Conservation (phyloP, 208 protist species). For the Leptomonas seymouri region DNA sequence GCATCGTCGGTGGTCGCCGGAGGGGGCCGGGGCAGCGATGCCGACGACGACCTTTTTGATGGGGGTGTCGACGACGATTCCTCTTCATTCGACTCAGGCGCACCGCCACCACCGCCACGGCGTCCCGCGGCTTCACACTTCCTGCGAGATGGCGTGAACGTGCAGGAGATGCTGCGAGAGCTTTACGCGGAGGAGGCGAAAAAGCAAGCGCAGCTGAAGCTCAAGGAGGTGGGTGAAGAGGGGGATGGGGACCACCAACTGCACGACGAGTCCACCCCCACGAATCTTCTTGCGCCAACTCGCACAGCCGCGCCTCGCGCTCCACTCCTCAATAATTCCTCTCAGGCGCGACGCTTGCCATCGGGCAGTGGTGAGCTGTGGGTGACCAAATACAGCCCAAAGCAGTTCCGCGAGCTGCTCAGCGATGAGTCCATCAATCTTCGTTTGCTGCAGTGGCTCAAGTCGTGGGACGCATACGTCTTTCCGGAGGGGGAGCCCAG, state of each 20-base stretch:
- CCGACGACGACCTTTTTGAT: neutral
- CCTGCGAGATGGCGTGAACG: constrained; percentile 20
- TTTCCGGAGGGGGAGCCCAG: constrained; percentile 33
- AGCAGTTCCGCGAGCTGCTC: constrained; percentile 77
- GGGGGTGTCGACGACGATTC: neutral
- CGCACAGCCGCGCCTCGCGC: neutral
- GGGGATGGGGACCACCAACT: neutral
- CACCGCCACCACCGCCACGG: neutral
- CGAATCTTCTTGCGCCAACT: neutral
- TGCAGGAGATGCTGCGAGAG: constrained; percentile 23
- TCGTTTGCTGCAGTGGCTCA: constrained; percentile 79
- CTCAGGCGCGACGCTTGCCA: neutral
- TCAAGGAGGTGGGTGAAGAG: neutral
- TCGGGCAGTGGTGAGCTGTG: constrained; percentile 43
- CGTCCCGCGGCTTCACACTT: neutral
- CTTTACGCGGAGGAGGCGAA: constrained; percentile 10
- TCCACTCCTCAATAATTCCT: neutral
- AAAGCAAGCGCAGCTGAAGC: neutral
- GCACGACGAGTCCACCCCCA: neutral
- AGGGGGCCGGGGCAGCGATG: neutral
- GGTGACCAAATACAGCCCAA: constrained; percentile 77
- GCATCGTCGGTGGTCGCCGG: neutral
- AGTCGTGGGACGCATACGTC: constrained; percentile 79
- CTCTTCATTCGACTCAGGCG: neutral
- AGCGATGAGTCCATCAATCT: constrained; percentile 85